Percentiles rank a stretch among this genome's conserved stretches.
phyloP scores from a whole-genome alignment of 169 alveolate species.

The Perkinsus marinus region DNA sequence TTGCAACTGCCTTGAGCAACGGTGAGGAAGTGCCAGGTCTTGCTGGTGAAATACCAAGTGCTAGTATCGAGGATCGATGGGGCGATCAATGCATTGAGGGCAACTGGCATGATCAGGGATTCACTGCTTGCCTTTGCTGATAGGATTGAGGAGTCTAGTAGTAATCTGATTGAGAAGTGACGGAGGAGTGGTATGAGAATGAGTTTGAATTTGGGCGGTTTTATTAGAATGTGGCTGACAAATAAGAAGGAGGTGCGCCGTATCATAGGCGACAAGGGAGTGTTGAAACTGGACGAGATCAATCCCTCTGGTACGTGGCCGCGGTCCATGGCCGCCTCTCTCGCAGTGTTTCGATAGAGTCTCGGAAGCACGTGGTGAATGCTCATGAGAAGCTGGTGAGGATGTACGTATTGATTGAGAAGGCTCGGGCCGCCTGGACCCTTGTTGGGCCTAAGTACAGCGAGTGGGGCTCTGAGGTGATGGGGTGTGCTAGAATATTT shows the following conservation, averaged over 20 bases:
- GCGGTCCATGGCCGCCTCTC: no score
- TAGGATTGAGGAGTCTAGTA: not conserved
- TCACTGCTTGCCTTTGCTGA: not conserved
- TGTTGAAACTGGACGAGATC: not conserved
- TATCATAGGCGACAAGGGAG: not conserved
- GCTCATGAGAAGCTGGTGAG: not conserved
- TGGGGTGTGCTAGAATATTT: no score
- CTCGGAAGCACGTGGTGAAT: not conserved
- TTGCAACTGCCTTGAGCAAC: not conserved
- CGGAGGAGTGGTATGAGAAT: not conserved
- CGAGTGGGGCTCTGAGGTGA: not conserved
- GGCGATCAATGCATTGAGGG: not conserved
- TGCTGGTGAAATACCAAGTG: not conserved
- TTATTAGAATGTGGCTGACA: not conserved
- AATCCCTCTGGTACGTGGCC: not conserved
- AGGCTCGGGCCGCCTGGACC: not conserved
- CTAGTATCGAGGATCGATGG: not conserved
- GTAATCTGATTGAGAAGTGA: not conserved
- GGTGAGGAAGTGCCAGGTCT: not conserved
- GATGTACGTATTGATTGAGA: not conserved
- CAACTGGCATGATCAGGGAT: not conserved
- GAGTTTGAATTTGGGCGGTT: not conserved
- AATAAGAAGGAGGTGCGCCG: not conserved
- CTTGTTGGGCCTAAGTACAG: not conserved
- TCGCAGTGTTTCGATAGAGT: no score